Evolutionary conservation across 148 eudicot species (phyloP).

Genomic region (Amaranthus palmeri): DNA sequence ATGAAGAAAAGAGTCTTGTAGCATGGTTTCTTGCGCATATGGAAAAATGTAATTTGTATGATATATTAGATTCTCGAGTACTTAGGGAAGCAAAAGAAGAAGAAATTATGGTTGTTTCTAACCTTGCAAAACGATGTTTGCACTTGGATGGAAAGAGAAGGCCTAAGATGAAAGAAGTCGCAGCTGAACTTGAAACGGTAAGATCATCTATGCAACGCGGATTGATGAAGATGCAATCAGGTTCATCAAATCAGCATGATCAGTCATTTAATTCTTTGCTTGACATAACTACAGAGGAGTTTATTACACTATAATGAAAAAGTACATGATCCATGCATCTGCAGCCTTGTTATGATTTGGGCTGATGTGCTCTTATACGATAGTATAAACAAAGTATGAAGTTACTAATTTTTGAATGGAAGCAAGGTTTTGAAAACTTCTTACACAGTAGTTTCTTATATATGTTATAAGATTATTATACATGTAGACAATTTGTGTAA

Average conservation of each 20-base stretch:
- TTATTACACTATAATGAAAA: too few relatives aligned
- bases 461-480: too few relatives aligned
- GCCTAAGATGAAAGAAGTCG: constrained; percentile 5
- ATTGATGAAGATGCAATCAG: neutral
- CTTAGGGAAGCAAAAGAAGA: constrained; percentile 1
- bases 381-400: too few relatives aligned
- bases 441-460: too few relatives aligned
- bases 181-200: neutral
- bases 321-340: too few relatives aligned
- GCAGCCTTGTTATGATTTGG: too few relatives aligned
- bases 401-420: too few relatives aligned
- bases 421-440: too few relatives aligned
- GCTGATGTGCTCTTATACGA: too few relatives aligned
- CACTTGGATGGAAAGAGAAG: constrained; percentile 11
- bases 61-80: neutral
- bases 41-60: neutral
- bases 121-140: neutral
- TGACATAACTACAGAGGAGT: neutral
- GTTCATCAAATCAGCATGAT: neutral
- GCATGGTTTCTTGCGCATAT: constrained; percentile 4
- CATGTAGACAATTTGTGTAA: too few relatives aligned
- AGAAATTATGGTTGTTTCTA: neutral
- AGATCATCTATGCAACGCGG: constrained; percentile 3
- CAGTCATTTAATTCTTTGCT: neutral
- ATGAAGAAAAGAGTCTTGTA: constrained; percentile 3